Conservation (phyloP, 73 alveolate species). For the Vitrella brassicaformis region DNA sequence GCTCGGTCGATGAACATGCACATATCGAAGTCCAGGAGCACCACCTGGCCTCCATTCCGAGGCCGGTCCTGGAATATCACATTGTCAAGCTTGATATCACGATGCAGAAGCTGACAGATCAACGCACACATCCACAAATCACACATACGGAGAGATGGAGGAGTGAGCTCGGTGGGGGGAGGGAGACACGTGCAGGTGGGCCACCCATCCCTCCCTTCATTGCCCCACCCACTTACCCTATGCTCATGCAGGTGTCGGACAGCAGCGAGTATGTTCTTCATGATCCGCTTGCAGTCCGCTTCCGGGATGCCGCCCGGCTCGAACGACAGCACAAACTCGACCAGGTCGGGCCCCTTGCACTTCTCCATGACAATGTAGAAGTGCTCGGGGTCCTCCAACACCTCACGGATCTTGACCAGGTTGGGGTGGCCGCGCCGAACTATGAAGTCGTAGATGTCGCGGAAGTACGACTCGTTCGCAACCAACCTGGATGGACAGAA, state of each 20-base stretch:
- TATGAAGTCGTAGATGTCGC: background rate
- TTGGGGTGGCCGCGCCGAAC: background rate
- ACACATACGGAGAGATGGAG: too few species aligned
- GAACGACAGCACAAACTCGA: background rate
- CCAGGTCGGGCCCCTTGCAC: background rate
- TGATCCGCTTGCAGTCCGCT: background rate
- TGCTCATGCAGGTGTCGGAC: background rate
- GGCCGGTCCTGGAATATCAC: background rate
- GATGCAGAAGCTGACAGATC: background rate
- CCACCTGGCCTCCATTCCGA: too few species aligned
- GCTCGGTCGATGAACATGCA: too few species aligned
- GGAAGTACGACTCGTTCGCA: background rate
- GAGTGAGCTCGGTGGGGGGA: too few species aligned
- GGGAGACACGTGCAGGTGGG: too few species aligned
- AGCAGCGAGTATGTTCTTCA: background rate
- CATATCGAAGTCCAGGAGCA: too few species aligned
- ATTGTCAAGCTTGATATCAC: background rate
- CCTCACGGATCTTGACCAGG: background rate
- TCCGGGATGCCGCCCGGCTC: background rate
- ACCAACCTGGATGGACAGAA: background rate
- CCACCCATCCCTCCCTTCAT: too few species aligned
- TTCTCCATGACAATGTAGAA: background rate
- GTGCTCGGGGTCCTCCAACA: background rate
- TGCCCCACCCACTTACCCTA: background rate
- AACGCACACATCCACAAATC: too few species aligned